Evolutionary conservation across 2,329 filamentous ascomycete species (phyloP), one percentile per base, ranked within the genome.

Genomic region (Rutstroemia sydowiana): DNA sequence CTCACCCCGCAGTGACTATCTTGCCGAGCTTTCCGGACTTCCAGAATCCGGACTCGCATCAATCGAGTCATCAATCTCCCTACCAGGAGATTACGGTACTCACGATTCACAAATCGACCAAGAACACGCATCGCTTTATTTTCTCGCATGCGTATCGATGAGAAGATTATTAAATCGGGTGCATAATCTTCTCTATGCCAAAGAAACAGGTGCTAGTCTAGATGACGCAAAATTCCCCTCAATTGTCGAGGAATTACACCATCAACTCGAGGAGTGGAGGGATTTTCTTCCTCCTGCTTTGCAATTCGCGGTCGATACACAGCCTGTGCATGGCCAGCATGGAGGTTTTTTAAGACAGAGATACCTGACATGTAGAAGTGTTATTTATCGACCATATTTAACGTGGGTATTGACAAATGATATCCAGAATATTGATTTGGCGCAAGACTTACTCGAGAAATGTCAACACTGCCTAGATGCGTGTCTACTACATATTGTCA

Each of bases 61-160:
- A 6, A 75, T 77, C 23, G 75, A 78, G 53, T 76, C 74, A 0
- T 73, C 72, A 0, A 69, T 77, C 3, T 70, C 72, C 0, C 63
- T 78, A 0, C 75, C 75, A 0, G 73, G 74, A 0, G 64, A 67
- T 0, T 76, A 75, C 59, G 62, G 70, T 45, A 76, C 74, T 0
- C 75, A 77, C 45, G 56, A 62, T 1, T 65, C 65, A 1, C 49
- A 54, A 26, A 39, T 54, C 1, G 56, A 59, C 37, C 57, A 59
- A 8, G 70, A 78, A 55, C 68, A 74, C 31, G 75, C 75, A 0
- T 74, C 75, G 0, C 67, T 78, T 0, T 78, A 78, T 58, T 76
- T 78, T 45, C 65, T 78, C 2, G 75, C 75, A 1, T 78, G 75
- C 32, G 76, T 78, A 28, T 76, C 71, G 1, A 75, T 76, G 69